A percentile compares a stretch with the other conserved stretches of the same genome.
Conservation (phyloP, 768 basidiomycete genomes). For the Boletus barrowsii region DNA sequence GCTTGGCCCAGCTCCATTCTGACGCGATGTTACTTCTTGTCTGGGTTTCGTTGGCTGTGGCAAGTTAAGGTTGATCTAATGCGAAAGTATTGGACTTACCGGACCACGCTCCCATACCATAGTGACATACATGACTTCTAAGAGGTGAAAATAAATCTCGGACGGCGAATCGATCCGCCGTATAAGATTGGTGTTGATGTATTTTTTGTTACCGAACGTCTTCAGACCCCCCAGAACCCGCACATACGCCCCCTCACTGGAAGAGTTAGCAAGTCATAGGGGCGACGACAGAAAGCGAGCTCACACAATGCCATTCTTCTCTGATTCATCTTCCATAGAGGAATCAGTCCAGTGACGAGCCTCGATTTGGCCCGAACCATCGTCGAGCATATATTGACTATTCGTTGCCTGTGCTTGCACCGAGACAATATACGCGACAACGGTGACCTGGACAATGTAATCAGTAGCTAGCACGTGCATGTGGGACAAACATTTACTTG, state of each 20-base stretch:
- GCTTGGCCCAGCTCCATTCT: constrained; percentile 13
- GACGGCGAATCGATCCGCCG: constrained; percentile 64
- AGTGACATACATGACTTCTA: constrained; percentile 71
- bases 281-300: constrained; percentile 14
- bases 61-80: neutral
- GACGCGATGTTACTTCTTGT: constrained; percentile 16
- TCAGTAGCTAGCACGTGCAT: constrained; percentile 1
- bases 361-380: constrained; percentile 79
- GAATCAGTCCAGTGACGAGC: constrained; percentile 83
- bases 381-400: constrained; percentile 74
- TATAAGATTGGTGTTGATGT: constrained; percentile 77
- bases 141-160: constrained; percentile 79
- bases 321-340: constrained; percentile 51
- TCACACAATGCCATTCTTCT: constrained; percentile 46
- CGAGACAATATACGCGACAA: constrained; percentile 72
- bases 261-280: neutral
- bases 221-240: constrained; percentile 82
- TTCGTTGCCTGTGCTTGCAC: constrained; percentile 76
- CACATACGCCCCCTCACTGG: constrained; percentile 74
- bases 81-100: constrained; percentile 37
- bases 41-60: constrained; percentile 35
- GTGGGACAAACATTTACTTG: constrained; percentile 48
- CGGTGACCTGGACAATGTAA: constrained; percentile 49
- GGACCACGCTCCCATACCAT: constrained; percentile 65
- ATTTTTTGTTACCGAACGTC: constrained; percentile 74